phyloP scores from a whole-genome alignment of 1,139 yeast species.

The Suhomyces yuchorum region DNA sequence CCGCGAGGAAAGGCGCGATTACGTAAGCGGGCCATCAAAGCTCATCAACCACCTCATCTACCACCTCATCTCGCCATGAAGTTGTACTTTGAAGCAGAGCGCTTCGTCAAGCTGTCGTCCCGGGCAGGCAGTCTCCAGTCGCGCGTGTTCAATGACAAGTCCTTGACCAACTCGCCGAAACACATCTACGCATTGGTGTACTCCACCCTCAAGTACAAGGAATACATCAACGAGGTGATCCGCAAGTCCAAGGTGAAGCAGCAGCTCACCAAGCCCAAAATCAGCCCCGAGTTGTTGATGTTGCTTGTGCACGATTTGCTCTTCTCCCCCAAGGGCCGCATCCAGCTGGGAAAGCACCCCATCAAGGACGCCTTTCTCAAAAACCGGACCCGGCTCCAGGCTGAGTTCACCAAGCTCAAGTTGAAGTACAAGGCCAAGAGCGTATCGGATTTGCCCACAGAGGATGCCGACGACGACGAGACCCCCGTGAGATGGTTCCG shows the following conservation, averaged over 20 bases:
- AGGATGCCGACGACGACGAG: constrained; percentile 49
- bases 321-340: constrained; percentile 74
- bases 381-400: constrained; percentile 77
- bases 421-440: constrained; percentile 59
- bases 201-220: constrained; percentile 72
- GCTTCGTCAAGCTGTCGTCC: constrained; percentile 35
- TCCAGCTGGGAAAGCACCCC: constrained; percentile 88
- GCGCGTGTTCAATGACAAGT: constrained; percentile 59
- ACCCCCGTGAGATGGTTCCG: constrained; percentile 93
- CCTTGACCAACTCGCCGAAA: constrained; percentile 55
- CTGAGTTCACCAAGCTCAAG: constrained; percentile 79
- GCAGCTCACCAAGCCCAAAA: constrained; percentile 33
- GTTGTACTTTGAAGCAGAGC: constrained; percentile 64
- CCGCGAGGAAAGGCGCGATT: too few relatives aligned
- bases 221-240: constrained; percentile 61
- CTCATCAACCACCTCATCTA: neutral
- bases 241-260: constrained; percentile 64
- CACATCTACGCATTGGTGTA: constrained; percentile 83
- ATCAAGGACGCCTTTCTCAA: constrained; percentile 78
- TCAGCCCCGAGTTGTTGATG: constrained; percentile 52
- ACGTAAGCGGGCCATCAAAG: neutral
- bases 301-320: constrained; percentile 81
- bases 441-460: constrained; percentile 38
- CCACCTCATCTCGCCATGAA: constrained; percentile 41
- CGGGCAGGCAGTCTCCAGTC: constrained; percentile 57